These are phyloP conservation scores for Shiraia bambusicola DNA, from an alignment of 2,329 filamentous ascomycete genomes.

Conservation along the genomic window DNA sequence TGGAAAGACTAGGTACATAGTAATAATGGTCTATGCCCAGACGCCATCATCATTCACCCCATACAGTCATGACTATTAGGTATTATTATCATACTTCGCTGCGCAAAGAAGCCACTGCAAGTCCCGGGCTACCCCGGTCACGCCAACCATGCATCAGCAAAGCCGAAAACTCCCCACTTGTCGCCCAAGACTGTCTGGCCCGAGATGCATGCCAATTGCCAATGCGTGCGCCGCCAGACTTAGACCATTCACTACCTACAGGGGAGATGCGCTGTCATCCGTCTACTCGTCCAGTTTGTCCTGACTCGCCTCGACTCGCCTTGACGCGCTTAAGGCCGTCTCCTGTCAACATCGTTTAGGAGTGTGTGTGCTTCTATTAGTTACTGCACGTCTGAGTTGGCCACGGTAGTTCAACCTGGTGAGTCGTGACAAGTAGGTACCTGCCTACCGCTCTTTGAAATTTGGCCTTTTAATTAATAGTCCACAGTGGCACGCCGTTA, in stretches of 20 bases:
- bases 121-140: slow-evolving; percentile 33
- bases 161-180: slow-evolving; percentile 32
- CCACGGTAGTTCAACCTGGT: slow-evolving; percentile 22
- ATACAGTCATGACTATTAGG: too few relatives aligned
- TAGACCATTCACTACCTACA: slow-evolving; percentile 28
- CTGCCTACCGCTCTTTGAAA: slow-evolving; percentile 17
- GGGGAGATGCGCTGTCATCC: slow-evolving; percentile 44
- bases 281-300: slow-evolving; percentile 42
- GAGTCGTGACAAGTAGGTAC: slow-evolving; percentile 8
- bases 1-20: slow-evolving; percentile 28
- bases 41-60: slow-evolving; percentile 45
- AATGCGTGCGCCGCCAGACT: slow-evolving; percentile 38
- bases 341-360: slow-evolving; percentile 29
- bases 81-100: too few relatives aligned
- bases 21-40: slow-evolving; percentile 39
- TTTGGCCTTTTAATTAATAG: slow-evolving; percentile 11
- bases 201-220: slow-evolving; percentile 33
- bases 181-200: slow-evolving; percentile 32
- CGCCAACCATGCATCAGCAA: slow-evolving; percentile 38
- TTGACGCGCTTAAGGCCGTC: slow-evolving; percentile 26
- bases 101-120: slow-evolving; percentile 33
- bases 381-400: slow-evolving; percentile 35
- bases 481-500: slow-evolving; percentile 16
- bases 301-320: slow-evolving; percentile 26
- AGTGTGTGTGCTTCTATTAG: slow-evolving; percentile 19